Evolutionary conservation across 805 yeast species (phyloP), one percentile per base, ranked within the genome.

Genomic region (Nakazawaea ishiwadae): DNA sequence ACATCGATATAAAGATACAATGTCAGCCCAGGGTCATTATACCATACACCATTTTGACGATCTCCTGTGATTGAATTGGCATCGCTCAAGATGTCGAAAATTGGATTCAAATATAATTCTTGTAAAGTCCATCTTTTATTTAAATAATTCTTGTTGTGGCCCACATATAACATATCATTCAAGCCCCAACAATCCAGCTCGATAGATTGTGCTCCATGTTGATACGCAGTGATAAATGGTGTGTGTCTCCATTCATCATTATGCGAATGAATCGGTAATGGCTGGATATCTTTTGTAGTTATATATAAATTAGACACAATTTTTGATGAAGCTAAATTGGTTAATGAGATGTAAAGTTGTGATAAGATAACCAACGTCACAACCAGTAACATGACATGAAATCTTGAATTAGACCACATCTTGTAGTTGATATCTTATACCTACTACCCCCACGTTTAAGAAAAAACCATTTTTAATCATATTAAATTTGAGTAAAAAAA

Each of bases 181-280:
- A 44, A 52, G 1, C 58, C 58, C 84, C 83, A 80, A 14, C 79
- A 69, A 51, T 81, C 89, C n/a, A 81, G 81, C 57, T 81, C 89
- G 1, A 81, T 66, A 37, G 83, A 74, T 32, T 66, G 65, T 28
- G 74, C 67, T 2, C 87, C 89, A 17, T 53, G 46, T 4, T 54
- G 50, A 10, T 69, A 54, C 0, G 86, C 87, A 45, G 79, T 81
- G 39, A 74, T 66, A 3, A 81, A 61, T 1, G 87, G 87, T 4
- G 62, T 51, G 3, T 53, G 45, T 51, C 87, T 61, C 82, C 84
- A 77, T 56, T 81, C 82, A 54, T 81, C 87, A 52, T 81, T 81
- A 53, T 81, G 88, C 1, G 85, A 77, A 53, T 81, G 88, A 18
- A 80, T 63, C 30, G 67, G 65, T 35, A 57, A 42, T 5, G 56